These are phyloP conservation scores for Dissoconium aciculare DNA, from an alignment of 2,329 filamentous ascomycete genomes.

Conservation along the genomic window DNA sequence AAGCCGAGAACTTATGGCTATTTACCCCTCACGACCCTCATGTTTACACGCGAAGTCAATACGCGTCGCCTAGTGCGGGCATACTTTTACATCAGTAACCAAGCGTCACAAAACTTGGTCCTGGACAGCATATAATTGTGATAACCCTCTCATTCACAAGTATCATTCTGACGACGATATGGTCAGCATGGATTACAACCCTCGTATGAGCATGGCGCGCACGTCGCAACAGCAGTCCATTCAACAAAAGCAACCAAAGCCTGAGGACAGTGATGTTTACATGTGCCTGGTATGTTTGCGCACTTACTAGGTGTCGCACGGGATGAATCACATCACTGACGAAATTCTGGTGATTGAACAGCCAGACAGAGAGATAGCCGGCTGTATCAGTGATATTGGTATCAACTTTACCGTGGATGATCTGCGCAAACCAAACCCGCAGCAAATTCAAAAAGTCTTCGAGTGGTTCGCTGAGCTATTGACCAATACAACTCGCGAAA, in stretches of 20 bases:
- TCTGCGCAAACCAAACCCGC: slow-evolving; percentile 81
- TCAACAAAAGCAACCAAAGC: slow-evolving; percentile 28
- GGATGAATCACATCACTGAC: no score
- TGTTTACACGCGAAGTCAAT: no score
- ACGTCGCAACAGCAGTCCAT: slow-evolving; percentile 22
- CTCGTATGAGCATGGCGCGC: slow-evolving; percentile 37
- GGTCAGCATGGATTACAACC: slow-evolving; percentile 34
- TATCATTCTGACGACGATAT: slow-evolving; percentile 12
- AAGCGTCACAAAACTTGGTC: no score
- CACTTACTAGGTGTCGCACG: no score
- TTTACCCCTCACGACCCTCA: no score
- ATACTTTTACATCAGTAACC: no score
- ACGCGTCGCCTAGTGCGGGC: no score
- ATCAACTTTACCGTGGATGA: slow-evolving; percentile 77
- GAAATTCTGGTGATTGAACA: slow-evolving; percentile 20
- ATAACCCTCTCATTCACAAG: background rate
- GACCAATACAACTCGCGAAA: slow-evolving; percentile 84
- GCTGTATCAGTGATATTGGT: slow-evolving; percentile 93
- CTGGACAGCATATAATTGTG: no score
- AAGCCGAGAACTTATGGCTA: no score
- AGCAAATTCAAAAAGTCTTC: slow-evolving; percentile 93
- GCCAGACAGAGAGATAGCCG: slow-evolving; percentile 69
- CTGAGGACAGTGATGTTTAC: slow-evolving; percentile 34
- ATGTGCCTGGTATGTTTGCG: slow-evolving; percentile 33
- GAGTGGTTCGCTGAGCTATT: slow-evolving; percentile 94